Percentiles rank a stretch among this genome's conserved stretches.
These are phyloP conservation scores for Cyclospora cayetanensis DNA, from an alignment of 169 alveolate species.

Conservation along the genomic window DNA sequence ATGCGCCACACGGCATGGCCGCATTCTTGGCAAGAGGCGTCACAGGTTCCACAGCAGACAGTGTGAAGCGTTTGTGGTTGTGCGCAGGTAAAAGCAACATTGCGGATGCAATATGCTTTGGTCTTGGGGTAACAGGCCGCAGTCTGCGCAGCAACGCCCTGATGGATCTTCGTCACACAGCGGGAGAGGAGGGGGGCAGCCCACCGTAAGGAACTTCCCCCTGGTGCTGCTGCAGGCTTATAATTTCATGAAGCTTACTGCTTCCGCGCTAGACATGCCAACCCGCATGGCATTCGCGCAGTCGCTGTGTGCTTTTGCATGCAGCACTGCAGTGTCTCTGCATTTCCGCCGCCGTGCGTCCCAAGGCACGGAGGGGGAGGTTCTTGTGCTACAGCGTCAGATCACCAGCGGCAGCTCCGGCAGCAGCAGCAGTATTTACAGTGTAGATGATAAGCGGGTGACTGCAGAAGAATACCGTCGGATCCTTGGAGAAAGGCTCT, in stretches of 20 bases:
- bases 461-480: constrained; percentile 33
- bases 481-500: background rate
- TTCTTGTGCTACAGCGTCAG: constrained; percentile 34
- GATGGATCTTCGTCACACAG: constrained; percentile 32
- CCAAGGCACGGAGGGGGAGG: constrained; percentile 13
- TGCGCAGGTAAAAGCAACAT: constrained; percentile 64
- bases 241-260: background rate
- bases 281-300: background rate
- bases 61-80: background rate
- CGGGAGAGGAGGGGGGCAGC: background rate
- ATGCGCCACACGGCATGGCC: too few relatives aligned
- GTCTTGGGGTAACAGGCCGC: constrained; percentile 57
- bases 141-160: constrained; percentile 54
- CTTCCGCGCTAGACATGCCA: too few relatives aligned
- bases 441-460: background rate
- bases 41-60: background rate
- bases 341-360: constrained; percentile 25
- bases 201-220: background rate
- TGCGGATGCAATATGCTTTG: constrained; percentile 60
- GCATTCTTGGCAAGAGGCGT: too few relatives aligned
- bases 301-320: background rate
- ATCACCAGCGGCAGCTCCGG: constrained; percentile 12
- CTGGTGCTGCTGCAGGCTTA: constrained; percentile 29
- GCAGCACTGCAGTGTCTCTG: constrained; percentile 58
- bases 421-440: constrained; percentile 47